phyloP scores from a whole-genome alignment of 2,329 filamentous ascomycete species.

The Botrytis deweyae region DNA sequence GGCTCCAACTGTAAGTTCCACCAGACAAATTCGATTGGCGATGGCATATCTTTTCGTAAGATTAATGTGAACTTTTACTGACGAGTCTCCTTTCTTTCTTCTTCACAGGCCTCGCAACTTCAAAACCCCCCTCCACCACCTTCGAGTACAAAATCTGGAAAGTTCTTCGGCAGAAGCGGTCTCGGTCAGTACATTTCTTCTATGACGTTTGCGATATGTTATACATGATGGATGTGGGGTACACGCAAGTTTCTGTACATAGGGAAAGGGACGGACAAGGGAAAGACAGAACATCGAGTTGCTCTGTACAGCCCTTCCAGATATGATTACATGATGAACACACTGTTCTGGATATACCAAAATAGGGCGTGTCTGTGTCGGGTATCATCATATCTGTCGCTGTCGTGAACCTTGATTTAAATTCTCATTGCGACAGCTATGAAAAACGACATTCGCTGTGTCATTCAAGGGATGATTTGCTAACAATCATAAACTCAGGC shows the following conservation, averaged over 20 bases:
- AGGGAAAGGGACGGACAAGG: background rate
- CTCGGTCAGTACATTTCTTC: constrained; percentile 60
- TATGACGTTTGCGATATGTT: constrained; percentile 26
- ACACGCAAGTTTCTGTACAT: background rate
- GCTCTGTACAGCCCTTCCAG: background rate
- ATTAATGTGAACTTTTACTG: constrained; percentile 19
- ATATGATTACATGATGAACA: background rate
- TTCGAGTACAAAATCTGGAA: constrained; percentile 85
- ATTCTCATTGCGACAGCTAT: background rate
- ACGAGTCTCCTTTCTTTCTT: background rate
- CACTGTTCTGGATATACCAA: background rate
- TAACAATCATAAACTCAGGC: constrained; percentile 62
- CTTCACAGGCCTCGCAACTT: constrained; percentile 51
- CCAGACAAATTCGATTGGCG: background rate
- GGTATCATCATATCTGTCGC: background rate
- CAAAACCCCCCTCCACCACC: constrained; percentile 91
- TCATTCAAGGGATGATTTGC: constrained; percentile 41
- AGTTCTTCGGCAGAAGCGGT: constrained; percentile 82
- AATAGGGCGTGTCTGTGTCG: background rate
- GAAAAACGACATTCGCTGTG: background rate
- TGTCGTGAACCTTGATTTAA: background rate
- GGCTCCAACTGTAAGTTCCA: constrained; percentile 79
- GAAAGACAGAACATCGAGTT: background rate
- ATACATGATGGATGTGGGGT: background rate
- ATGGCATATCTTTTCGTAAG: background rate